Conservation (phyloP, 306 rosid species). For the Glycyrrhiza uralensis region DNA sequence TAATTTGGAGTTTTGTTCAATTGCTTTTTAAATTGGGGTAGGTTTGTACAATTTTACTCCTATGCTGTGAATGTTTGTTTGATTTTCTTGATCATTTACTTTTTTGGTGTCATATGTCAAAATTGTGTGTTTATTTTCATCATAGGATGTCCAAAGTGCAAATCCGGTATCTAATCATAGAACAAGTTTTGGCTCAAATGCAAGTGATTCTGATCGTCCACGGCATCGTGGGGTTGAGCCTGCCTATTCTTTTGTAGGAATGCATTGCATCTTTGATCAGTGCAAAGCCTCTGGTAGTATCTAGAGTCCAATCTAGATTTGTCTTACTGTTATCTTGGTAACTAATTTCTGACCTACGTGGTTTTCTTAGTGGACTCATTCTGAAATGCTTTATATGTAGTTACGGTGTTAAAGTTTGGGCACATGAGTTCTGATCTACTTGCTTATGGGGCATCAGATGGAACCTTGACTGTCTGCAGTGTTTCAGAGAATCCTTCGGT, state of each 20-base stretch:
- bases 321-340: not conserved
- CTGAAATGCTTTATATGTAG: constrained; percentile 50
- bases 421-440: constrained; percentile 97
- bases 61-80: not conserved
- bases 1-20: not conserved
- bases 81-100: constrained; percentile 5
- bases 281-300: constrained; percentile 81
- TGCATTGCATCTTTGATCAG: constrained; percentile 97
- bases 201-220: constrained; percentile 66
- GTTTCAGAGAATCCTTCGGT: constrained; percentile 79
- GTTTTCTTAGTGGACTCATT: constrained; percentile 27
- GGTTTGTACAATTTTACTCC: not conserved
- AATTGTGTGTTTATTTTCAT: constrained; percentile 1
- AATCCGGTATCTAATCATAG: constrained; percentile 61
- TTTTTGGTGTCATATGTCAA: constrained; percentile 10
- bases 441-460: constrained; percentile 97
- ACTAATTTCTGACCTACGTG: constrained; percentile 4
- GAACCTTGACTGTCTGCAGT: constrained; percentile 88
- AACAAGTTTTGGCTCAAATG: constrained; percentile 73
- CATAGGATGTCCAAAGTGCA: constrained; percentile 63
- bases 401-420: constrained; percentile 92
- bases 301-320: constrained; percentile 18
- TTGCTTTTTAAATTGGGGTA: constrained; percentile 11
- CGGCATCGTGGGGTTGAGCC: constrained; percentile 53
- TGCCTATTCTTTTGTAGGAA: constrained; percentile 93